Percentiles rank a stretch among this genome's conserved stretches.
Conservation (phyloP, 352 stramenopile species). For the Phytophthora nicotianae region DNA sequence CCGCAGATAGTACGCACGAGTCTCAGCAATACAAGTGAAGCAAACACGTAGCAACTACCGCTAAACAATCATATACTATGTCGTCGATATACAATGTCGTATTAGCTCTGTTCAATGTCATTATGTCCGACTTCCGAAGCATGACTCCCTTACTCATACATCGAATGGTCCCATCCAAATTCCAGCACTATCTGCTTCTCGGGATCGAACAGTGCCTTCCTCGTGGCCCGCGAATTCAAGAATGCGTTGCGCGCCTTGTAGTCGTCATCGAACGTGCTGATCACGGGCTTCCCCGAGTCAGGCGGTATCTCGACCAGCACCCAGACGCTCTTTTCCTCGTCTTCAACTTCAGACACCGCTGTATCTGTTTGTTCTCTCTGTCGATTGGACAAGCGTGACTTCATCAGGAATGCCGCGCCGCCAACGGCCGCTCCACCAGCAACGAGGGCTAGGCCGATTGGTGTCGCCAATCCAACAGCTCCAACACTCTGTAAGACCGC, state of each 20-base stretch:
- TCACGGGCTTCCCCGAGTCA: neutral
- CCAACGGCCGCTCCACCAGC: constrained; percentile 16
- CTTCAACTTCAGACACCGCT: neutral
- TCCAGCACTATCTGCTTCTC: constrained; percentile 16
- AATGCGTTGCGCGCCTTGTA: constrained; percentile 29
- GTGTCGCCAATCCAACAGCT: constrained; percentile 41
- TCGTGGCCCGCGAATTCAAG: constrained; percentile 17
- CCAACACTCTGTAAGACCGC: constrained; percentile 58
- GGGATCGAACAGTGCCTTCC: constrained; percentile 24
- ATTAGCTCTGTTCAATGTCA: too few relatives aligned
- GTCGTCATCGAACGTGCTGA: constrained; percentile 20
- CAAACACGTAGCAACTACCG: neutral
- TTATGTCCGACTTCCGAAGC: neutral
- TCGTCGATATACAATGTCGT: too few relatives aligned
- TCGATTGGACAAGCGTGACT: neutral
- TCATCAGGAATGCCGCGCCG: constrained; percentile 18
- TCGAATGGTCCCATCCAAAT: constrained; percentile 10
- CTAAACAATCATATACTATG: constrained; percentile 11
- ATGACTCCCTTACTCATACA: constrained; percentile 2
- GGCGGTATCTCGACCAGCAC: constrained; percentile 19
- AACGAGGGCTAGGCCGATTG: constrained; percentile 33
- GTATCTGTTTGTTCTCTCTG: neutral
- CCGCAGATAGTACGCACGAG: too few relatives aligned
- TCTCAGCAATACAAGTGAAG: too few relatives aligned
- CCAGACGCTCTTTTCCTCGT: constrained; percentile 15